Base-by-base conservation (phyloP, 148 eudicot species). In the Nyssa sinensis region DNA sequence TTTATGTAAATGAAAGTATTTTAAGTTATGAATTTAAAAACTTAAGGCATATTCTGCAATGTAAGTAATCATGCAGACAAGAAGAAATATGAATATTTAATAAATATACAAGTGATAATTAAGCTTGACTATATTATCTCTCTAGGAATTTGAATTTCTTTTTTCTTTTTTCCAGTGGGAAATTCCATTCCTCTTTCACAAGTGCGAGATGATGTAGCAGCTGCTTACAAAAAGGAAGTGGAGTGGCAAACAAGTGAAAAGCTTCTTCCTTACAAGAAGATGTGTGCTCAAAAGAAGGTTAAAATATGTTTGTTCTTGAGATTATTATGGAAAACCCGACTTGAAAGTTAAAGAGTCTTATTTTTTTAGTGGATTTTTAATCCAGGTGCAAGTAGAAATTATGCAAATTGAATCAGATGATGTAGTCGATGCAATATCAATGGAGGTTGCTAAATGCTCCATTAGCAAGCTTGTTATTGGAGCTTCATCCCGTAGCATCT, bases 401-500 rank as follows among this genome's bases (percentile, higher is more conserved):
- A 67, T 88, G 17, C 81, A 92, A 66, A 76, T 90, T 24, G 98
- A 92, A 80, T 85, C 92, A 4, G 94, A 94, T 73, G 96, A 94
- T 58, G 77, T 85, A 12, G 81, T 80, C 64, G 70, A 51, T 68
- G 86, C 90, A 25, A 86, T 93, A 86, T 47, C 86, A 47, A 44
- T 0, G 49, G 88, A 88, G 73, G 81, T 93, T 74, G 66, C 76
- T 14, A 74, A 59, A 60, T 33, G 62, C 44, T 70, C 66, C 57
- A 86, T 89, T 29, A 81, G 75, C 65, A 86, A 86, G 57, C 96
- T 94, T 74, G 98, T 94, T 29, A 78, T 94, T 28, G 98, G 97
- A 65, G 86, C 91, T 70, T 94, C 98, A 68, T 86, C 92, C 2
- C 86, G 88, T 57, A 57, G 92, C 77, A 67, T 94, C 78, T 94